Evolutionary conservation across 345 rosid genomes (phyloP), one percentile per base, ranked within the genome.

Genomic region (Brassica nigra): DNA sequence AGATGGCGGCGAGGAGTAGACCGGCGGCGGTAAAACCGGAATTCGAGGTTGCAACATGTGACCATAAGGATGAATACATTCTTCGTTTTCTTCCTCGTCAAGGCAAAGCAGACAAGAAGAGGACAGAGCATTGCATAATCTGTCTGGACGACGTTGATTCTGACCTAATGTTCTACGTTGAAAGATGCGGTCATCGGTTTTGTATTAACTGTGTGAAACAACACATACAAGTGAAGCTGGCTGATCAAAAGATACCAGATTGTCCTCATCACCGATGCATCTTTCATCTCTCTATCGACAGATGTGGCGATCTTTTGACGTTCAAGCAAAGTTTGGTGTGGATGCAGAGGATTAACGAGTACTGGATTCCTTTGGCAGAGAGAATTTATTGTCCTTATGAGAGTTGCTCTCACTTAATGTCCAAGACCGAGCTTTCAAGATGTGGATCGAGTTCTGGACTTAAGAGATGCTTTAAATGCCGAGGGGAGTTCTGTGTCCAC

Each of bases 381-480:
- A 54, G 61, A 54, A 27, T 15, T 15, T 54, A 54, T 54, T 16
- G 61, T 15, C 61, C 27, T 16, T 54, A 54, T 16, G 11, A 16
- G 23, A 54, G 61, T 15, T 52, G 58, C 58, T 52, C 58, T 47
- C 54, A 47, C n/a, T 1, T 66, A 5, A 66, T 66, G 70, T 66
- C 33, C 70, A 66, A 20, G 44, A 18, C 31, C 54, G 54, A 66
- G 15, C 54, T 66, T 39, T 20, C 29, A 16, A 12, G 3, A 1
- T n/a, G 4, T 31, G 20, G 5, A 34, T 66, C n/a, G 2, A 4
- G 3, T 16, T 8, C 14, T 66, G 30, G 70, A 66, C 8, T 9
- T 9, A 16, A 29, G 70, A 66, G 30, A 18, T 66, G 70, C 54
- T 66, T 66, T 28, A 66, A 10, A 4, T 66, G 70, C 70, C 15